Percentiles rank a stretch among this genome's conserved stretches.
Conservation (phyloP, 306 rosid genomes). For the Cyclanthera cordifolia region DNA sequence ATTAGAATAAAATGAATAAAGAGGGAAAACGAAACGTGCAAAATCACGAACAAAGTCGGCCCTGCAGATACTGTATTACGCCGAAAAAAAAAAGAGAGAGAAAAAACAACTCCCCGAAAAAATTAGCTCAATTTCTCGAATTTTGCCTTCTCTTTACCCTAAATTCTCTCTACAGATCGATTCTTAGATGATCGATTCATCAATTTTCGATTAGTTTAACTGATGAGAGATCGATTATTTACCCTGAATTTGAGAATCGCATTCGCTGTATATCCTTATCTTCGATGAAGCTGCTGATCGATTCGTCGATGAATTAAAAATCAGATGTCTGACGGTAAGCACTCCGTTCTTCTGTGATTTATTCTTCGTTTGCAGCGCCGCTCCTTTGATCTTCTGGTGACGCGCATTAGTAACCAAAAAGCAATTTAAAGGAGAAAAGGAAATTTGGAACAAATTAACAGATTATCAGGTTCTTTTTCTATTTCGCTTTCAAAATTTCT, state of each 20-base stretch:
- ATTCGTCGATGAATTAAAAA: not conserved
- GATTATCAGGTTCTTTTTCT: not conserved
- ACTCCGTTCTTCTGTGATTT: not conserved
- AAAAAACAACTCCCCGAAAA: no score
- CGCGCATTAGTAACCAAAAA: not conserved
- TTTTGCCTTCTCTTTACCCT: not conserved
- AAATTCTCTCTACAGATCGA: not conserved
- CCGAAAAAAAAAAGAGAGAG: not conserved
- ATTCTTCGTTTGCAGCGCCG: not conserved
- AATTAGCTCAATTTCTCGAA: not conserved
- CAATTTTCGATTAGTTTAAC: no score
- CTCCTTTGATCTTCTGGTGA: not conserved
- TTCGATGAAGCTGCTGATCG: not conserved
- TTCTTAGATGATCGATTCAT: not conserved
- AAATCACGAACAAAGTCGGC: not conserved
- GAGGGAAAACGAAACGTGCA: not conserved
- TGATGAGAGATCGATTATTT: not conserved
- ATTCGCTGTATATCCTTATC: not conserved
- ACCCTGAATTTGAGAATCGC: not conserved
- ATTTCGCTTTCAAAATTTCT: not conserved
- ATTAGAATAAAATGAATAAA: no score
- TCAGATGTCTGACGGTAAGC: constrained; percentile 10
- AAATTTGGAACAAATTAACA: constrained; percentile 4
- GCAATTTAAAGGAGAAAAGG: constrained; percentile 1
- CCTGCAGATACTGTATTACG: no score